Evolutionary conservation across 1,139 yeast species (phyloP).

Genomic region (Kurtzmaniella natalensis): DNA sequence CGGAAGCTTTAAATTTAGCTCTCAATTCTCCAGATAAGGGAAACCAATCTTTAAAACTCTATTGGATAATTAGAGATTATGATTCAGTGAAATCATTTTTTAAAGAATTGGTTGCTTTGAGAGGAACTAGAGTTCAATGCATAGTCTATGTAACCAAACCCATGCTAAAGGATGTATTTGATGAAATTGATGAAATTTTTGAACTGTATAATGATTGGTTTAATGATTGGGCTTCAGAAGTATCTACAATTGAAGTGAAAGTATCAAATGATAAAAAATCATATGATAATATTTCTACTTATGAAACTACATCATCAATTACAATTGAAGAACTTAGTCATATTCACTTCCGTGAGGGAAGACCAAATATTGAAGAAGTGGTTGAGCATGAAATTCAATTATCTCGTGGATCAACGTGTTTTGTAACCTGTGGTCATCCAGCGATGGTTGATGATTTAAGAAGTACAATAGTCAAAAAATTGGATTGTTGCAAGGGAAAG

Average conservation of each 20-base stretch:
- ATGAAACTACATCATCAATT: conserved; percentile 1
- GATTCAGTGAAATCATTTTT: conserved; percentile 46
- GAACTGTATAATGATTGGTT: not conserved
- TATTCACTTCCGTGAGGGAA: conserved; percentile 24
- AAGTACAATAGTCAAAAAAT: conserved; percentile 18
- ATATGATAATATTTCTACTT: not conserved
- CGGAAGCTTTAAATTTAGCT: conserved; percentile 31
- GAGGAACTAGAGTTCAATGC: conserved; percentile 25
- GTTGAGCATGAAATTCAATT: conserved; percentile 19
- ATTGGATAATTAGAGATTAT: conserved; percentile 51
- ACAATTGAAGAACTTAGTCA: conserved; percentile 14
- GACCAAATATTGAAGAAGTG: conserved; percentile 24
- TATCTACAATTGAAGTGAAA: not conserved
- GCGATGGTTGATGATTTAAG: conserved; percentile 31
- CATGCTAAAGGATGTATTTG: not conserved
- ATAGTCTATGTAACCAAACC: conserved; percentile 46
- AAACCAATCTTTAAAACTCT: conserved; percentile 29
- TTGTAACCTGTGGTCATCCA: conserved; percentile 36
- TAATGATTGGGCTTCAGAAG: not conserved
- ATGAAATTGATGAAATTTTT: conserved; percentile 1
- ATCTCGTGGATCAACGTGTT: conserved; percentile 26
- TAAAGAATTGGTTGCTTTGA: conserved; percentile 40
- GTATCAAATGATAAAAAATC: not conserved
- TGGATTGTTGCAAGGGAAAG: conserved; percentile 11
- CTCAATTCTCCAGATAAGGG: conserved; percentile 11